phyloP scores from a whole-genome alignment of 2,329 filamentous ascomycete genomes.

The Grosmannia clavigera region DNA sequence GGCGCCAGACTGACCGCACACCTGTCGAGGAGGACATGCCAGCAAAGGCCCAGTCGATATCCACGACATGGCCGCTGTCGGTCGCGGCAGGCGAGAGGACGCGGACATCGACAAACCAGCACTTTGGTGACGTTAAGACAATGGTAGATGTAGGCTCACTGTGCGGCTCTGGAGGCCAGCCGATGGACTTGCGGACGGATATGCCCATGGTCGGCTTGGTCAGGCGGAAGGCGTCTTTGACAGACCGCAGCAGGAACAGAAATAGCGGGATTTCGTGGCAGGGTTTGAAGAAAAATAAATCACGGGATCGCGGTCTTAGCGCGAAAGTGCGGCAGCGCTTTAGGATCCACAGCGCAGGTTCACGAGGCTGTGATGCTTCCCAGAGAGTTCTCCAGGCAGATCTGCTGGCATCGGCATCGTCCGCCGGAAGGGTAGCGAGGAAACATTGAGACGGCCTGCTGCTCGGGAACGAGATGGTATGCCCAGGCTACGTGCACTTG shows the following conservation, averaged over 20 bases:
- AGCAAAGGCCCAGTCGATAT: slow-evolving; percentile 55
- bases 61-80: slow-evolving; percentile 3
- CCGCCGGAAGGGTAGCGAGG: background rate
- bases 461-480: background rate
- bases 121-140: slow-evolving; percentile 47
- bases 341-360: background rate
- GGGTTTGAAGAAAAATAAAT: background rate
- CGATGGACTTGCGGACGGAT: slow-evolving; percentile 46
- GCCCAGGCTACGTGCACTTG: background rate
- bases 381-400: too few species aligned
- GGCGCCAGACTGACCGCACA: slow-evolving; percentile 35
- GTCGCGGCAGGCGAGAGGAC: slow-evolving; percentile 22
- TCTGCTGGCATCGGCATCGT: background rate
- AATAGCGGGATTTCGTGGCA: background rate
- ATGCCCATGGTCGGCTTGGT: slow-evolving; percentile 30
- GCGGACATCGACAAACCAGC: slow-evolving; percentile 50
- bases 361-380: background rate
- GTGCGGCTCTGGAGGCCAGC: slow-evolving; percentile 39
- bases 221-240: background rate
- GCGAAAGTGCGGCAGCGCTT: background rate
- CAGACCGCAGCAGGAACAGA: background rate
- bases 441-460: background rate
- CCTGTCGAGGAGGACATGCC: slow-evolving; percentile 33
- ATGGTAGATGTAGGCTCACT: slow-evolving; percentile 51
- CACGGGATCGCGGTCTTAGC: background rate